phyloP scores from a whole-genome alignment of 75 land plant species.

The Pinus taeda region DNA sequence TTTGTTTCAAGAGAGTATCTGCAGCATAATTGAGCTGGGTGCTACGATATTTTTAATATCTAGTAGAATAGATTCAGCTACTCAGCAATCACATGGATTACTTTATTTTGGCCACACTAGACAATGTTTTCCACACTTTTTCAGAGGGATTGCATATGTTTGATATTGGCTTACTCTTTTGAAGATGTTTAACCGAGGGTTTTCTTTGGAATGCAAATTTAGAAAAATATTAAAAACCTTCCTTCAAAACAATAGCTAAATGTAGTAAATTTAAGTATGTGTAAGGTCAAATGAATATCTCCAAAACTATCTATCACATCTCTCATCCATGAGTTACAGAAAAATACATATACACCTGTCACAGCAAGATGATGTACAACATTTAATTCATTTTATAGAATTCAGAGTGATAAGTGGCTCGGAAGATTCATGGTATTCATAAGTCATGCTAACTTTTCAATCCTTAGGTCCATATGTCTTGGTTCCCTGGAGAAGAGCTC shows the following conservation, averaged over 20 bases:
- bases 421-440: neutral
- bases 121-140: neutral
- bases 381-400: neutral
- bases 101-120: neutral
- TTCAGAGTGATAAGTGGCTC: neutral
- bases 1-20: too few relatives aligned
- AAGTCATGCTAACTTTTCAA: neutral
- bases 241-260: neutral
- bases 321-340: neutral
- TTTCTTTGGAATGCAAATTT: neutral
- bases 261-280: neutral
- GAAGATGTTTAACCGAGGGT: neutral
- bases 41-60: too few relatives aligned
- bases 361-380: neutral
- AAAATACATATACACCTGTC: neutral
- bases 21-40: too few relatives aligned
- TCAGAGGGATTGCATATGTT: neutral
- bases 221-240: neutral
- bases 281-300: neutral
- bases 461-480: neutral
- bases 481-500: neutral
- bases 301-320: neutral
- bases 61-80: too few relatives aligned
- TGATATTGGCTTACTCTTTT: neutral
- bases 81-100: neutral